phyloP scores from a whole-genome alignment of 192 early-diverging fungal genomes.

The Phycomyces blakesleeanus region DNA sequence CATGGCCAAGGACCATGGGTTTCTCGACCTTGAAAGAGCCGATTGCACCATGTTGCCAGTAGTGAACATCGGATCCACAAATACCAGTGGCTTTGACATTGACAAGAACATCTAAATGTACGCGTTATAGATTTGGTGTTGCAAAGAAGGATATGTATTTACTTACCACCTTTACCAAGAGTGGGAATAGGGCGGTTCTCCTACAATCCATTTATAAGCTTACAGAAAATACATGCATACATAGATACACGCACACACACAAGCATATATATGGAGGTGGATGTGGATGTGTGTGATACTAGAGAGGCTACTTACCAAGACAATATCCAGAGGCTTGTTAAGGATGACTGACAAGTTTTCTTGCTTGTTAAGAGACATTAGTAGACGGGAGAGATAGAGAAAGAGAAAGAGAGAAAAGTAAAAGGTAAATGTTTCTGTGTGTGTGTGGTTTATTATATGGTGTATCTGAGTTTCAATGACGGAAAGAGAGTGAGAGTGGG shows the following conservation, averaged over 20 bases:
- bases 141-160: neutral
- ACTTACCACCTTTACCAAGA: slow-evolving; percentile 26
- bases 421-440: neutral
- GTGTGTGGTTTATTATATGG: neutral
- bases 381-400: neutral
- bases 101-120: slow-evolving; percentile 33
- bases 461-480: neutral
- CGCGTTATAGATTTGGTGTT: neutral
- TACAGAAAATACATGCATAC: neutral
- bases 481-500: no score
- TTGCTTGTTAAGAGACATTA: slow-evolving; percentile 6
- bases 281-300: no score
- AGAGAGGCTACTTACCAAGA: slow-evolving; percentile 22
- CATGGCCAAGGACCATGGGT: slow-evolving; percentile 46
- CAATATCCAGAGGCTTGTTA: slow-evolving; percentile 25
- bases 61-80: slow-evolving; percentile 46
- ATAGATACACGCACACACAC: no score
- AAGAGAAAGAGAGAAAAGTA: neutral
- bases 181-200: slow-evolving; percentile 30
- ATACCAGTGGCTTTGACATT: slow-evolving; percentile 44
- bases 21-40: slow-evolving; percentile 29
- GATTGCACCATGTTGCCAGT: slow-evolving; percentile 39
- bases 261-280: no score
- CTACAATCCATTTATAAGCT: slow-evolving; percentile 7
- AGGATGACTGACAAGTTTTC: slow-evolving; percentile 21